Evolutionary conservation across 179 eudicot genomes (phyloP), one percentile per base, ranked within the genome.

Genomic region (Beta macrorhiza): DNA sequence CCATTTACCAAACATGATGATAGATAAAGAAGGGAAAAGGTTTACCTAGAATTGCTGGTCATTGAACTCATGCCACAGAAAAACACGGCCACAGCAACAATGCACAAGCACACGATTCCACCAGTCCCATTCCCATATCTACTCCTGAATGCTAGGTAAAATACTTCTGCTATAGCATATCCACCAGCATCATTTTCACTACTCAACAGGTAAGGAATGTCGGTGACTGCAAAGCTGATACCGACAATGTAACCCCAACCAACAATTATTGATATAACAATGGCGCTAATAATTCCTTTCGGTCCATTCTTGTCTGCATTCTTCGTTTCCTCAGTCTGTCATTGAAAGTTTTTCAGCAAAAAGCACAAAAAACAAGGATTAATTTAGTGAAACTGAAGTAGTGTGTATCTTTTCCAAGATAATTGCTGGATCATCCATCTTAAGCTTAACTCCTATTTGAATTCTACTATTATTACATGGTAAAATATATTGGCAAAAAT

Each of bases 201-300:
- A 70, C 86, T 91, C 85, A 95, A 61, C 79, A 93, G 95, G 85
- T 84, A 72, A 17, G 98, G 97, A 81, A 95, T 89, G 77, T 93
- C 87, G 7, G 91, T 93, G 77, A 92, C 97, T 57, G 97, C 91
- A 83, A 93, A 95, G 70, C 94, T 92, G 86, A 93, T 91, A 16
- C 99, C 99, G 16, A 95, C 88, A 77, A 95, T 88, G 87, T 92
- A 95, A 75, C 88, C 98, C 99, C 99, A 95, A 25, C 99, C 99
- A 67, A 91, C 97, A 71, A 95, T 42, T 78, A 93, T 83, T 42
- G 99, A 95, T 86, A 93, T 90, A 47, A 93, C 98, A 83, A 95
- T 95, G 29, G 98, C 85, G 78, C 91, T 91, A 22, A 95, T 90
- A 58, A 95, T 95, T 84, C 97, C 99, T 87, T 81, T 93, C 12